Percentiles rank a stretch among this genome's conserved stretches.
These are phyloP conservation scores for Leptographium flavum DNA, from an alignment of 2,329 filamentous ascomycete species.

Conservation along the genomic window DNA sequence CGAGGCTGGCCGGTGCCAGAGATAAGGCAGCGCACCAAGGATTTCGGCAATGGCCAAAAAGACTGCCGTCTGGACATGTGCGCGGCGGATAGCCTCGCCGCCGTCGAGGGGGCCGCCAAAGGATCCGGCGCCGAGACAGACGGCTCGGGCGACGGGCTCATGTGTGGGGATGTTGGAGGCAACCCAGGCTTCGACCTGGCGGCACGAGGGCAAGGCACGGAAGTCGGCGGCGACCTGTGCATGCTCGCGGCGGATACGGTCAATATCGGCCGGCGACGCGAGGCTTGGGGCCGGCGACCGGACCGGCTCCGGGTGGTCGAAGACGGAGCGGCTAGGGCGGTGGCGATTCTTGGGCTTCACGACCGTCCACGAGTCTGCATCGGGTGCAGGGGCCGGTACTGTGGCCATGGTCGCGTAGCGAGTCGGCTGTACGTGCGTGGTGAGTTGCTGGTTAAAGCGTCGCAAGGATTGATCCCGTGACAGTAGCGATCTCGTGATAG, in stretches of 20 bases:
- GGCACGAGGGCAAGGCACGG: constrained; percentile 15
- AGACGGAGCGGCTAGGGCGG: background rate
- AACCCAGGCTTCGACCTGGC: constrained; percentile 21
- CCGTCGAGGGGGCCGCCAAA: constrained; percentile 39
- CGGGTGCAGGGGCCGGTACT: too few relatives aligned
- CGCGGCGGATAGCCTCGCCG: constrained; percentile 27
- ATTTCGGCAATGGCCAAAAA: constrained; percentile 32
- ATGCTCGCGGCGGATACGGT: constrained; percentile 15
- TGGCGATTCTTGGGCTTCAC: background rate
- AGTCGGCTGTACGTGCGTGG: too few relatives aligned
- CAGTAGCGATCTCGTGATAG: too few relatives aligned
- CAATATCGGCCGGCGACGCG: background rate
- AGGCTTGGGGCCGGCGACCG: background rate
- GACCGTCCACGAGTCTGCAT: background rate
- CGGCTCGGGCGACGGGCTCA: constrained; percentile 23
- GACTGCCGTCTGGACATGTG: constrained; percentile 38
- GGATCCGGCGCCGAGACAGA: constrained; percentile 41
- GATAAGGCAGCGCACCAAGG: constrained; percentile 24
- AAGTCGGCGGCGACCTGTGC: constrained; percentile 11
- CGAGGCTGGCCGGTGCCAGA: too few relatives aligned
- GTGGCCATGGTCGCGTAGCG: too few relatives aligned
- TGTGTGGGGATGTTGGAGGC: constrained; percentile 10
- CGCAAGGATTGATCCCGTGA: background rate
- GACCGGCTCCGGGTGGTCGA: background rate
- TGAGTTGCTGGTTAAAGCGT: background rate